Conservation (phyloP, 805 yeast genomes). For the Monosporozyma siamensis region DNA sequence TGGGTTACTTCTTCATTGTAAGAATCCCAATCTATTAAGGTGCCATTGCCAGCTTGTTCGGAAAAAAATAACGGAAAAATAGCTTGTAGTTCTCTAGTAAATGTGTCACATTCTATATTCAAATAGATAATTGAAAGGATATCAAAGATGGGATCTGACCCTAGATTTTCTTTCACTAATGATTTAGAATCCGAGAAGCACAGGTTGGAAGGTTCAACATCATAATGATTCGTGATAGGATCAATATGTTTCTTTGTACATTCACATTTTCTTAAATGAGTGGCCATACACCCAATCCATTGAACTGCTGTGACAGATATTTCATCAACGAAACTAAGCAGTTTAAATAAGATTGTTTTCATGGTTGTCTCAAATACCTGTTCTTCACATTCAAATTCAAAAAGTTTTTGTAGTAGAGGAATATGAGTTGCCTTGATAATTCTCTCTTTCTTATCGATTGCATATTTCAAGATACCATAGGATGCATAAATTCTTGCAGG, state of each 20-base stretch:
- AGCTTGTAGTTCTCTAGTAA: background rate
- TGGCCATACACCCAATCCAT: background rate
- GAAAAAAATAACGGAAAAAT: too few relatives aligned
- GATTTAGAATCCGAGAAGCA: background rate
- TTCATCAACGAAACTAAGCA: constrained; percentile 1
- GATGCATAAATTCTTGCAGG: constrained; percentile 58
- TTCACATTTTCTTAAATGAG: constrained; percentile 1
- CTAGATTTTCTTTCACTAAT: background rate
- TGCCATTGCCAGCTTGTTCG: too few relatives aligned
- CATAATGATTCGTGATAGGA: background rate
- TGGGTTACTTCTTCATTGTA: background rate
- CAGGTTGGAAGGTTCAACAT: background rate
- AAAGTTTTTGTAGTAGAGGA: constrained; percentile 29
- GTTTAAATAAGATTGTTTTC: background rate
- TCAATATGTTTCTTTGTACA: constrained; percentile 1
- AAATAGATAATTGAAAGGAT: background rate
- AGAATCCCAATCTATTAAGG: background rate
- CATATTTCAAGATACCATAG: constrained; percentile 49
- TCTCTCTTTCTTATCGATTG: constrained; percentile 22
- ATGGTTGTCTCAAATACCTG: constrained; percentile 29
- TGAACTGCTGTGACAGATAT: background rate
- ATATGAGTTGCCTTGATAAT: constrained; percentile 24
- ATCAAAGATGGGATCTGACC: constrained; percentile 2
- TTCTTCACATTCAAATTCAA: constrained; percentile 39
- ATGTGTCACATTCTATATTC: background rate